phyloP scores from a whole-genome alignment of 2,329 filamentous ascomycete species.

The Pestalotiopsis sp. region DNA sequence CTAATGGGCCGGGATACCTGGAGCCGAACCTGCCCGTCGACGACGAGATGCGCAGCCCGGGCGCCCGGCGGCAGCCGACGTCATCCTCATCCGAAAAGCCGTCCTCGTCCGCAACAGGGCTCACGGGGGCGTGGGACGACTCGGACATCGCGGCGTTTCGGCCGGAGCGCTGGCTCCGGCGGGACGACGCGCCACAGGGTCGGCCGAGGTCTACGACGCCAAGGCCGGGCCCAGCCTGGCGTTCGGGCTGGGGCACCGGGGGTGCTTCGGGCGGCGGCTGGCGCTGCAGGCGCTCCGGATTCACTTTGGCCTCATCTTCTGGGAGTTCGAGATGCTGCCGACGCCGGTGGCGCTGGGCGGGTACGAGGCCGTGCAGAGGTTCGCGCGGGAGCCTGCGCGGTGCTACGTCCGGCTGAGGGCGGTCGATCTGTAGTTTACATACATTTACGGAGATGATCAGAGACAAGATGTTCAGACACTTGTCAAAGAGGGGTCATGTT shows the following conservation, averaged over 20 bases:
- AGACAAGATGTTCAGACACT: too few relatives aligned
- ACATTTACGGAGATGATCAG: too few relatives aligned
- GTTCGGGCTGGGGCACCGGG: constrained; percentile 19
- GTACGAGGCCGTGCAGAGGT: constrained; percentile 29
- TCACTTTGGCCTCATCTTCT: constrained; percentile 19
- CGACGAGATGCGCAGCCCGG: constrained; percentile 15
- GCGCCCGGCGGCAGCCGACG: constrained; percentile 6
- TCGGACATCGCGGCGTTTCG: constrained; percentile 16
- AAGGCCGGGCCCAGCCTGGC: constrained; percentile 18
- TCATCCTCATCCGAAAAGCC: too few relatives aligned
- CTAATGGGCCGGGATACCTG: constrained; percentile 18
- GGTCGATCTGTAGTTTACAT: background rate
- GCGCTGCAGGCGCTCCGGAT: constrained; percentile 18
- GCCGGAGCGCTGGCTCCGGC: constrained; percentile 22
- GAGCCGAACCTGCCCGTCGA: constrained; percentile 14
- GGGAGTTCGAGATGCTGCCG: constrained; percentile 18
- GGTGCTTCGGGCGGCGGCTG: constrained; percentile 20
- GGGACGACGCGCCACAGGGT: background rate
- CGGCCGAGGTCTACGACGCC: constrained; percentile 12
- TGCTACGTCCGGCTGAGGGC: constrained; percentile 27
- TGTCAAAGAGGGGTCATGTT: too few relatives aligned
- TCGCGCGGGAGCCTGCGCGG: constrained; percentile 32
- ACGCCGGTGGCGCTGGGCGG: constrained; percentile 19
- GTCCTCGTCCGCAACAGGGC: background rate
- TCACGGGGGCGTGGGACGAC: constrained; percentile 18